These are phyloP conservation scores for Monosporozyma aerobia DNA, from an alignment of 805 yeast species.

Conservation along the genomic window DNA sequence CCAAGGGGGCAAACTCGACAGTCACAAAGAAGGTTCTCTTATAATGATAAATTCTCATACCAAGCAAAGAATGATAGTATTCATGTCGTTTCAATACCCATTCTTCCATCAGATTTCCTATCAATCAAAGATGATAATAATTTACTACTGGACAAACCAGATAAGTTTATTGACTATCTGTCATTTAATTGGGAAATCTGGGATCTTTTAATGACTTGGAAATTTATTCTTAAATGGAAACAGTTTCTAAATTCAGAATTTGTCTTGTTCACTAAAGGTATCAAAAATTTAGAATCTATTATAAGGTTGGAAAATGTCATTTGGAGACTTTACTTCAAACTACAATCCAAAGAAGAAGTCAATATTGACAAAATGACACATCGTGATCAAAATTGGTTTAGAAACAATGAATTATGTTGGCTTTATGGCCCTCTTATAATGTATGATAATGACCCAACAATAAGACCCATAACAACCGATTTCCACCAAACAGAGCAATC, in stretches of 20 bases:
- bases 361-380: not conserved
- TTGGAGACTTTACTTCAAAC: conserved; percentile 65
- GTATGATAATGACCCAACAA: not conserved
- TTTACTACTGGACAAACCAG: conserved; percentile 55
- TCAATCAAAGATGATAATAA: conserved; percentile 57
- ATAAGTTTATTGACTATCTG: conserved; percentile 75
- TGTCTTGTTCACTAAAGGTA: not conserved
- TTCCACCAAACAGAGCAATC: not conserved
- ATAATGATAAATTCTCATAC: conserved; percentile 7
- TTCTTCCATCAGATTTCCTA: not conserved
- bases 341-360: not conserved
- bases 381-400: not conserved
- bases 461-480: not conserved
- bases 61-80: not conserved
- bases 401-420: conserved; percentile 78
- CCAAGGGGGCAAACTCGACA: not conserved
- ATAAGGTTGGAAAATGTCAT: conserved; percentile 75
- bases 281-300: conserved; percentile 20
- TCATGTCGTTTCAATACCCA: not conserved
- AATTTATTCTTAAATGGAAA: conserved; percentile 44
- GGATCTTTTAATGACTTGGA: conserved; percentile 78
- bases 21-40: conserved; percentile 3
- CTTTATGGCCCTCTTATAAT: conserved; percentile 67
- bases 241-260: not conserved
- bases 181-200: conserved; percentile 88